Evolutionary conservation across 768 basidiomycete genomes (phyloP).

Genomic region (Cyclocybe aegerita): DNA sequence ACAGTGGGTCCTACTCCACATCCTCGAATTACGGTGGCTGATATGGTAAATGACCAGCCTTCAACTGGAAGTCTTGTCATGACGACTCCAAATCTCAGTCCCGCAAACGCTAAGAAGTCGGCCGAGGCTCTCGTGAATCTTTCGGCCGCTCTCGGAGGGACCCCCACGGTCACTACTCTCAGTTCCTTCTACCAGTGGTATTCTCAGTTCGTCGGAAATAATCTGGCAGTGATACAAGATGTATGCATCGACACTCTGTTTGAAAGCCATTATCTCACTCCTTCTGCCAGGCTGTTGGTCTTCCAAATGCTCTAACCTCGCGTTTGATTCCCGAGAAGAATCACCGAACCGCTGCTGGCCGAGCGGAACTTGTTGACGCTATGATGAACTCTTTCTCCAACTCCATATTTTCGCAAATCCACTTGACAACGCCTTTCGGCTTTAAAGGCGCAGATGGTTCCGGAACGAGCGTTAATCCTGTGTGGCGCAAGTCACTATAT

Average conservation of each 20-base stretch:
- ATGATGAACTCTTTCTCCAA: constrained; percentile 16
- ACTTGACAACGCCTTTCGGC: constrained; percentile 20
- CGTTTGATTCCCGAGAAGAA: constrained; percentile 26
- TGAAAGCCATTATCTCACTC: constrained; percentile 1
- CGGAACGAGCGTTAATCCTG: constrained; percentile 20
- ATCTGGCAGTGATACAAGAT: constrained; percentile 19
- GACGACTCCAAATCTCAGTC: constrained; percentile 26
- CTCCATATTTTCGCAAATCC: constrained; percentile 15
- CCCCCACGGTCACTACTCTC: constrained; percentile 19
- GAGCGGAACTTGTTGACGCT: constrained; percentile 17
- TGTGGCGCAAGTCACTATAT: constrained; percentile 27
- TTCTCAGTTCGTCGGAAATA: constrained; percentile 16
- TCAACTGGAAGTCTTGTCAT: constrained; percentile 21
- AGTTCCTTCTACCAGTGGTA: constrained; percentile 17
- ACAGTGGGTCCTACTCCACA: constrained; percentile 11
- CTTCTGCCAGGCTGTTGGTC: constrained; percentile 19
- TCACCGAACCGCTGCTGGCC: constrained; percentile 18
- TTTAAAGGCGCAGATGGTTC: constrained; percentile 16
- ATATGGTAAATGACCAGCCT: constrained; percentile 9
- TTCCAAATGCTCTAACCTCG: constrained; percentile 17
- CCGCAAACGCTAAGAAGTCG: constrained; percentile 22
- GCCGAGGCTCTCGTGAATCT: constrained; percentile 24
- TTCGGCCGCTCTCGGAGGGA: constrained; percentile 16
- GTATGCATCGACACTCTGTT: constrained; percentile 11
- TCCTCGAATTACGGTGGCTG: not conserved